Evolutionary conservation across 495 filamentous ascomycete genomes (phyloP), one percentile per base, ranked within the genome.

Genomic region (Recurvomyces mirabilis): DNA sequence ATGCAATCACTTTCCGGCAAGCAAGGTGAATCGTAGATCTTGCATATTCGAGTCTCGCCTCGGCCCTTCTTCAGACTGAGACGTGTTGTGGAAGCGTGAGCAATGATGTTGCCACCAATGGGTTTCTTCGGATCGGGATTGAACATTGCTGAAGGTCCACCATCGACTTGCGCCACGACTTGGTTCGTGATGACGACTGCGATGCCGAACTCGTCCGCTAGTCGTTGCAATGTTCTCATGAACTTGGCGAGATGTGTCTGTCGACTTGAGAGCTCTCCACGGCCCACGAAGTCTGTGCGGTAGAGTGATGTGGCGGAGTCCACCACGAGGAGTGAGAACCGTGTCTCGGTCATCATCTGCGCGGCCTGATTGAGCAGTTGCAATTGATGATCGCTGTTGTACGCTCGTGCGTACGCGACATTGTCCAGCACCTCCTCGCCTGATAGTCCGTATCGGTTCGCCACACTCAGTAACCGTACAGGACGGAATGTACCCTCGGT

Each of bases 81-180:
- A 41, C 78, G 55, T 9, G 91, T 98, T 5, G 91, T 98, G 53
- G 83, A 91, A 28, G 91, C 87, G 60, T 98, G 91, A 12, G 91
- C 91, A 60, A 98, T 95, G 59, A 98, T 96, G 61, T 98, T 95
- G 50, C 91, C 91, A 41, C 91, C 91, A 63, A 98, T 95, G 0
- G 91, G 91, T 59, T 98, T 98, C 74, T 98, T 98, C 5, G 91
- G 91, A 57, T 98, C 91, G 0, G 91, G 91, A 52, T 98, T 98
- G 68, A 93, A 98, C 91, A 98, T 98, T 21, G 91, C 74, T 51
- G 79, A 86, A 11, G 87, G 86, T 1, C 91, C 91, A 41, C 93
- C 91, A 61, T 98, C 91, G 10, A 98, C 91, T 61, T 98, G 91
- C 23, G 91, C 89, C 25, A 98, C 91, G 22, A 98, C 91, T 58